A percentile compares a stretch with the other conserved stretches of the same genome.
phyloP scores from a whole-genome alignment of 129 eudicot species.

The Chrysanthemum seticuspe region DNA sequence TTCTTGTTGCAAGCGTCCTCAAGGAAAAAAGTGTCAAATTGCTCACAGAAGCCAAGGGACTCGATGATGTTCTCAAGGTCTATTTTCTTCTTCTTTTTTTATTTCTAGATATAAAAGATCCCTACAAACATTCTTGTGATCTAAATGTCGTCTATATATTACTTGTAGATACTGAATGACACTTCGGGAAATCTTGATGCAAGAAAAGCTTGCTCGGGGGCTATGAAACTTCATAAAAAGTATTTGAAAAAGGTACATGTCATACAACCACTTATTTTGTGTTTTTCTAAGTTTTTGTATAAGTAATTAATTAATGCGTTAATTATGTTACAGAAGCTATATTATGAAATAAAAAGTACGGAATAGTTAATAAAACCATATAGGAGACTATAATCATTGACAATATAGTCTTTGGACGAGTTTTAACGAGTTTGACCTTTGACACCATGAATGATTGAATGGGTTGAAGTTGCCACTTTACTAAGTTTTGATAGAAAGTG shows the following conservation, averaged over 20 bases:
- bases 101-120: neutral
- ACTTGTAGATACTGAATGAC: conserved; percentile 78
- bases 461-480: neutral
- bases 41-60: conserved; percentile 88
- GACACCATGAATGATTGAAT: neutral
- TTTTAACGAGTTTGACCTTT: neutral
- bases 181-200: conserved; percentile 81
- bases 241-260: conserved; percentile 57
- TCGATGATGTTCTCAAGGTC: conserved; percentile 95
- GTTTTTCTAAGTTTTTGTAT: neutral
- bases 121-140: conserved; percentile 9
- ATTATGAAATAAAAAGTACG: neutral
- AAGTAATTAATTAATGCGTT: neutral
- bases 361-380: neutral
- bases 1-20: conserved; percentile 92
- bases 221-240: conserved; percentile 94
- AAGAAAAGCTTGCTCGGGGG: conserved; percentile 74
- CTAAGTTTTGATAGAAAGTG: neutral
- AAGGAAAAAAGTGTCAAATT: conserved; percentile 78
- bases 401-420: neutral
- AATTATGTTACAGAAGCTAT: neutral
- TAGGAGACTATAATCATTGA: neutral
- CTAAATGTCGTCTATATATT: neutral
- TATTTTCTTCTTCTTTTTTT: neutral
- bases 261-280: neutral